Conservation (phyloP, 768 basidiomycete genomes). For the Termitomyces sp. region DNA sequence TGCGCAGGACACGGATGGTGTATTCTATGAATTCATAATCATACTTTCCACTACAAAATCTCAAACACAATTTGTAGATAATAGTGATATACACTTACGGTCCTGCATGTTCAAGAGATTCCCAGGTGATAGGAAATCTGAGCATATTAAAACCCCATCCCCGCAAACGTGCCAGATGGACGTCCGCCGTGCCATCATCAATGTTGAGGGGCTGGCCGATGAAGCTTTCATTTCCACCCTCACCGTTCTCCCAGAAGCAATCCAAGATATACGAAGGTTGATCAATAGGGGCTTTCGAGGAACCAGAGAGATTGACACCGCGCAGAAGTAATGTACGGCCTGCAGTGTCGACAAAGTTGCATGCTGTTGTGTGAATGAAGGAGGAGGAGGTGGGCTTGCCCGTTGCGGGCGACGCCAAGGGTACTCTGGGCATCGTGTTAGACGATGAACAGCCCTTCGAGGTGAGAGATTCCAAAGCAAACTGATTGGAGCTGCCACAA, state of each 20-base stretch:
- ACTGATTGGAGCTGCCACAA: neutral
- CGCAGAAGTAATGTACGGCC: conserved; percentile 80
- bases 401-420: conserved; percentile 54
- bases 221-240: conserved; percentile 65
- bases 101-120: conserved; percentile 87
- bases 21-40: conserved; percentile 94
- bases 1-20: conserved; percentile 76
- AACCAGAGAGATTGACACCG: conserved; percentile 92
- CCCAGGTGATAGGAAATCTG: conserved; percentile 88
- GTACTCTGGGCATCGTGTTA: conserved; percentile 45
- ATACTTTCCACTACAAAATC: conserved; percentile 63
- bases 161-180: conserved; percentile 76
- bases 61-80: conserved; percentile 4
- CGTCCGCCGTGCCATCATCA: conserved; percentile 80
- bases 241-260: conserved; percentile 79
- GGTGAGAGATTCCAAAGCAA: neutral
- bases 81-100: conserved; percentile 60
- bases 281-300: conserved; percentile 76
- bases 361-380: conserved; percentile 61
- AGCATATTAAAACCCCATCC: conserved; percentile 95
- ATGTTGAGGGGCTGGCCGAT: conserved; percentile 74
- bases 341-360: conserved; percentile 65
- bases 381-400: conserved; percentile 38
- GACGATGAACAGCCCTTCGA: conserved; percentile 4
- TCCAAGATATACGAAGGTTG: conserved; percentile 64